phyloP scores from a whole-genome alignment of 2,329 filamentous ascomycete species.

The Penicillium sp. region DNA sequence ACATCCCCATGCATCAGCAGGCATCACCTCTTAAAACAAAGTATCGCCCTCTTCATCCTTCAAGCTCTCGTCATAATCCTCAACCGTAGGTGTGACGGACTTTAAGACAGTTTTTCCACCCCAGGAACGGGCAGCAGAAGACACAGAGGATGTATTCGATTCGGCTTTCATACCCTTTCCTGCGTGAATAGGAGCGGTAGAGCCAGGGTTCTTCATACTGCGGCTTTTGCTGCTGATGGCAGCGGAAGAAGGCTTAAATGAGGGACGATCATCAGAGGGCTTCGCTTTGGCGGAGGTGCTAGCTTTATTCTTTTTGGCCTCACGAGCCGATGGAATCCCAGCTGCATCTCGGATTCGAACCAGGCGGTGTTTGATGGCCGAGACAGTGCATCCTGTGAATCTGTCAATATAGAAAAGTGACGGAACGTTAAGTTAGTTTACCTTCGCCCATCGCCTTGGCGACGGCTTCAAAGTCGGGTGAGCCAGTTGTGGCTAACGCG shows the following conservation, averaged over 20 bases:
- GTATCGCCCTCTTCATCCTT: too few species aligned
- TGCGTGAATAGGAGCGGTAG: neutral
- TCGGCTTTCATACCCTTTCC: neutral
- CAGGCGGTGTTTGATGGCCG: slow-evolving; percentile 1
- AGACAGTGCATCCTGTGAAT: neutral
- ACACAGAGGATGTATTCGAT: neutral
- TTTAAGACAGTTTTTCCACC: too few species aligned
- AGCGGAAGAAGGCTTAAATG: neutral
- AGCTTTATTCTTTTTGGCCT: neutral
- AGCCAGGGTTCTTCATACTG: neutral
- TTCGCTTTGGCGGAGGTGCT: too few species aligned
- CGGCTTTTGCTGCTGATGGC: neutral
- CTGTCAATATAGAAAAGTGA: neutral
- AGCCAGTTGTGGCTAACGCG: neutral
- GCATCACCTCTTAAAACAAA: too few species aligned
- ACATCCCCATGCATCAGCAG: too few species aligned
- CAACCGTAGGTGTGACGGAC: too few species aligned
- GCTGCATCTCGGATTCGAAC: slow-evolving; percentile 3
- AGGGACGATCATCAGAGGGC: neutral
- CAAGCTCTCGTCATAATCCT: too few species aligned
- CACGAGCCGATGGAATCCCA: neutral
- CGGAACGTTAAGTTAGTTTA: neutral
- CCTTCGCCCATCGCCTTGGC: neutral
- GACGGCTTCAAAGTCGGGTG: neutral
- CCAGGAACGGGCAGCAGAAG: neutral